A percentile compares a stretch with the other conserved stretches of the same genome.
phyloP scores from a whole-genome alignment of 352 stramenopile genomes.

The Phytopythium litorale region DNA sequence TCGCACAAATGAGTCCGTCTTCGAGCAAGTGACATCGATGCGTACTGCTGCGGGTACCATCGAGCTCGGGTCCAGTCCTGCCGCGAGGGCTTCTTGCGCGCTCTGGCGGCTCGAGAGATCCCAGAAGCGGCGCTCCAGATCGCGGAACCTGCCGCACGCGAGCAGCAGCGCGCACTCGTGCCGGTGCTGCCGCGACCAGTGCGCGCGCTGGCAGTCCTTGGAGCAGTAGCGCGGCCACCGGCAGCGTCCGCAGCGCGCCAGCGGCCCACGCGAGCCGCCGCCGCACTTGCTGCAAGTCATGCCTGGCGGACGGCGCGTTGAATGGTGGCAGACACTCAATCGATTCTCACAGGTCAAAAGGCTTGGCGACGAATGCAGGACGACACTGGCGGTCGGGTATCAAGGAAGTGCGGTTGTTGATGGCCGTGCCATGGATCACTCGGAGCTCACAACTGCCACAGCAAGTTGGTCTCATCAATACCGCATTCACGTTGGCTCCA shows the following conservation, averaged over 20 bases:
- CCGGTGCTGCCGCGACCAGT: constrained; percentile 47
- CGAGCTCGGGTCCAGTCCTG: constrained; percentile 35
- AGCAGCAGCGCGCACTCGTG: constrained; percentile 24
- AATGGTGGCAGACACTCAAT: no score
- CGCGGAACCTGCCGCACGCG: constrained; percentile 18
- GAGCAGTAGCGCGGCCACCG: constrained; percentile 60
- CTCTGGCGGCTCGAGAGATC: constrained; percentile 13
- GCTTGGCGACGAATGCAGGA: no score
- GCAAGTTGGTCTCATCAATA: no score
- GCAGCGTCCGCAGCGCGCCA: constrained; percentile 49
- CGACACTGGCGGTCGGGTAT: no score
- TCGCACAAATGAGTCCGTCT: background rate
- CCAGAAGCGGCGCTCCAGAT: constrained; percentile 36
- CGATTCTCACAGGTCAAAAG: no score
- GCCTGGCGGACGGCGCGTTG: background rate
- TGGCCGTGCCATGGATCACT: no score
- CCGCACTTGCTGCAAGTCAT: background rate
- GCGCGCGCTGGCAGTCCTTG: constrained; percentile 40
- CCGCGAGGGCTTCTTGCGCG: constrained; percentile 16
- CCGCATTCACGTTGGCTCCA: no score
- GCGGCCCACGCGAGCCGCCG: constrained; percentile 16
- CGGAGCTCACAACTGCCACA: no score
- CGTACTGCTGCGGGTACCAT: constrained; percentile 25
- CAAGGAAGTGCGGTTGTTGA: no score
- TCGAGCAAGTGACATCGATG: background rate